These are phyloP conservation scores for Alternaria arbusti DNA, from an alignment of 2,329 filamentous ascomycete species.

Conservation along the genomic window DNA sequence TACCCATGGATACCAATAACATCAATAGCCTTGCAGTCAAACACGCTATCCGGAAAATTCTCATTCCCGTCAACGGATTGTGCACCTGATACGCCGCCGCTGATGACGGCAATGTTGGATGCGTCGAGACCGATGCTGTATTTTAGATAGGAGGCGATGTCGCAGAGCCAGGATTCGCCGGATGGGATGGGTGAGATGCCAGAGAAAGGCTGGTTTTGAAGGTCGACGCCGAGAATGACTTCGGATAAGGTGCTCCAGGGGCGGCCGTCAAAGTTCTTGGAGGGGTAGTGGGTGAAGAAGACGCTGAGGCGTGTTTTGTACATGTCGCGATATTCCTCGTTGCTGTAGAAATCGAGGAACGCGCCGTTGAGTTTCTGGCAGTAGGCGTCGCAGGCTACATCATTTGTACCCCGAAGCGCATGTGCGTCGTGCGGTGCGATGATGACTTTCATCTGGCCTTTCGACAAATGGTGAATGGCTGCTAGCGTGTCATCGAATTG, in stretches of 20 bases:
- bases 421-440: constrained; percentile 46
- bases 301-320: constrained; percentile 44
- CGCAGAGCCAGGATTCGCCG: constrained; percentile 45
- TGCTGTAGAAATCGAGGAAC: constrained; percentile 46
- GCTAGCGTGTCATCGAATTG: constrained; percentile 45
- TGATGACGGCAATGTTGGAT: constrained; percentile 43
- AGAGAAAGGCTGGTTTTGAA: constrained; percentile 46
- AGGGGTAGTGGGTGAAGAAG: constrained; percentile 45
- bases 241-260: constrained; percentile 40
- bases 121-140: constrained; percentile 33
- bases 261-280: constrained; percentile 40
- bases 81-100: constrained; percentile 42
- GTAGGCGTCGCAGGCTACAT: constrained; percentile 43
- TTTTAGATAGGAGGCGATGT: constrained; percentile 42
- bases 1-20: constrained; percentile 46
- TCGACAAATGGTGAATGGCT: constrained; percentile 43
- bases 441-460: constrained; percentile 46
- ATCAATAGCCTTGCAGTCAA: constrained; percentile 42
- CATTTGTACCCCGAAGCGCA: constrained; percentile 39
- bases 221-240: constrained; percentile 44
- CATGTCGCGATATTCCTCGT: constrained; percentile 29
- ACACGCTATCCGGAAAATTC: constrained; percentile 42
- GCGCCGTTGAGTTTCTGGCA: constrained; percentile 39
- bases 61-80: constrained; percentile 31
- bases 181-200: constrained; percentile 43